Evolutionary conservation across 306 rosid genomes (phyloP), one percentile per base, ranked within the genome.

Genomic region (Phaseolus lunatus): DNA sequence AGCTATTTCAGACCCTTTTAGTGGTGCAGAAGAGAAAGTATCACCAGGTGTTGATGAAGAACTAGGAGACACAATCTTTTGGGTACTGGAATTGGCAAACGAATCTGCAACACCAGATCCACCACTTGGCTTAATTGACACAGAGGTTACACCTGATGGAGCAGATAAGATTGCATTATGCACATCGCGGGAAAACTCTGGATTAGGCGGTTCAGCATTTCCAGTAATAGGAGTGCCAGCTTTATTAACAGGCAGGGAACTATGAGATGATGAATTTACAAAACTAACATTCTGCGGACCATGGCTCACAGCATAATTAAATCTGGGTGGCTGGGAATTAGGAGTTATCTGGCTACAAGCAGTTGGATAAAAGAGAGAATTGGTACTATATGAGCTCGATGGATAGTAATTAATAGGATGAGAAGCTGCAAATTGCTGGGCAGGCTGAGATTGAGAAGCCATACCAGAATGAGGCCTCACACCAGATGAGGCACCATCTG

Each of bases 381-480:
- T 53, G 56, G 86, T 2, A 81, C 72, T 82, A 58, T 79, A 93
- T 41, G 93, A 64, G 80, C 56, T 80, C 47, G 90, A 4, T 23
- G 84, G 50, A 71, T 84, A 90, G 66, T 76, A 92, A 76, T 70
- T 80, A 8, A 80, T 37, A 43, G 89, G 47, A 85, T 82, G 97
- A 75, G 91, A 44, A 37, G 80, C 71, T 11, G 83, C 69, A 85
- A 52, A 88, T 11, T 88, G 57, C 67, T 82, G 86, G 61, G 87
- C 81, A 19, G 93, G 80, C 74, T 85, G 98, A 41, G 97, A 80
- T 50, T 89, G 98, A 49, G 93, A 82, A 56, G 93, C 75, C 74
- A 81, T 72, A 54, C 70, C 82, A 56, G 89, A 81, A 70, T 88
- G 92, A 78, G 91, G 33, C 85, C 95, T 89, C 11, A 82, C 70